phyloP scores from a whole-genome alignment of 768 basidiomycete genomes.

The Boletus speciosus region DNA sequence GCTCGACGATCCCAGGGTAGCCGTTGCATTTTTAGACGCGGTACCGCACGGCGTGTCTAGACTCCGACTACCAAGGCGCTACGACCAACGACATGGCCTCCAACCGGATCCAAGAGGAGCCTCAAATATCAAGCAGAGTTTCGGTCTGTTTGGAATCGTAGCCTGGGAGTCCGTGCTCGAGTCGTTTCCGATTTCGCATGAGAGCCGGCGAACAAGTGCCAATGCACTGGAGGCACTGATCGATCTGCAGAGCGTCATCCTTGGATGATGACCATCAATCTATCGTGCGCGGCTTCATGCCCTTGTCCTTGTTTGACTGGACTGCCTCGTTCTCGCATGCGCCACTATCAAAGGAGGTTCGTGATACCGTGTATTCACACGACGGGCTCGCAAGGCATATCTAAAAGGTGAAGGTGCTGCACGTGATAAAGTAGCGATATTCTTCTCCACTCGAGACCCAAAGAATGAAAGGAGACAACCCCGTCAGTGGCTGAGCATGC shows the following conservation, averaged over 20 bases:
- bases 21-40: slow-evolving; percentile 13
- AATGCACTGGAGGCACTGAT: not conserved
- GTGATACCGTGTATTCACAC: slow-evolving; percentile 20
- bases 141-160: not conserved
- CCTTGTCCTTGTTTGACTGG: not conserved
- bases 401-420: not conserved
- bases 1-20: not conserved
- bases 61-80: not conserved
- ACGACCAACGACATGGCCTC: not conserved
- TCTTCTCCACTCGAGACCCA: not conserved
- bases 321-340: slow-evolving; percentile 6
- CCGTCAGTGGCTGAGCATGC: too few relatives aligned
- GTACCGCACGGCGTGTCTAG: slow-evolving; percentile 8
- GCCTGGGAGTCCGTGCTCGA: slow-evolving; percentile 23
- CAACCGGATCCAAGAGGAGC: not conserved
- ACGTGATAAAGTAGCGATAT: slow-evolving; percentile 2
- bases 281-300: not conserved
- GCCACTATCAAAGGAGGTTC: slow-evolving; percentile 15
- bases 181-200: slow-evolving; percentile 16
- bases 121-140: slow-evolving; percentile 20
- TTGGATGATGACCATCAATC: not conserved
- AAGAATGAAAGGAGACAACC: not conserved
- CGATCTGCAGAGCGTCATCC: slow-evolving; percentile 4
- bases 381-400: slow-evolving; percentile 9
- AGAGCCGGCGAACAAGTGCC: slow-evolving; percentile 8